phyloP scores from a whole-genome alignment of 345 rosid species.

The Hypericum perforatum region DNA sequence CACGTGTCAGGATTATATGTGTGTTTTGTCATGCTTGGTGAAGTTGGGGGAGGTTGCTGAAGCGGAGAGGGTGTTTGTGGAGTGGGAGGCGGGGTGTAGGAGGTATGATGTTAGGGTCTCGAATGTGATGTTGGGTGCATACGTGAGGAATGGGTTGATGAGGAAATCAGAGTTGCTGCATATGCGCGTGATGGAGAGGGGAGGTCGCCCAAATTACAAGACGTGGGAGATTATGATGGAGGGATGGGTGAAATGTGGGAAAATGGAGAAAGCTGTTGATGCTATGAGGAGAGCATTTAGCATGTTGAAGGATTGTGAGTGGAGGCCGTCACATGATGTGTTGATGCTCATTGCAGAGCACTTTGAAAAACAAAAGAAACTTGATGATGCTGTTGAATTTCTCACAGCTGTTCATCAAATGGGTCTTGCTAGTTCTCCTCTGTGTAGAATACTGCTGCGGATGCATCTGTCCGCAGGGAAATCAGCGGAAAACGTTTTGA shows the following conservation, averaged over 20 bases:
- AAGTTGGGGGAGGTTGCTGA: conserved; percentile 30
- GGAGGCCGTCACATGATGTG: conserved; percentile 41
- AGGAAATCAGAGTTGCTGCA: conserved; percentile 39
- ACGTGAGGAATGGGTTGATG: conserved; percentile 28
- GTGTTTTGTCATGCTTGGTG: conserved; percentile 39
- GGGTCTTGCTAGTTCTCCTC: conserved; percentile 38
- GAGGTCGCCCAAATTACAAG: conserved; percentile 58
- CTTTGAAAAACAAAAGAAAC: conserved; percentile 37
- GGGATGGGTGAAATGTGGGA: conserved; percentile 40
- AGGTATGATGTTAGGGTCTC: conserved; percentile 48
- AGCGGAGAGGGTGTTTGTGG: conserved; percentile 34
- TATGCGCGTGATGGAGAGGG: conserved; percentile 30
- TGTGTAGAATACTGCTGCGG: conserved; percentile 41
- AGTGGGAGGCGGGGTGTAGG: conserved; percentile 38
- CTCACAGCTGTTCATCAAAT: conserved; percentile 30
- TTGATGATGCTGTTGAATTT: conserved; percentile 37
- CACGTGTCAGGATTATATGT: conserved; percentile 43
- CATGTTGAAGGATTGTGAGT: conserved; percentile 34
- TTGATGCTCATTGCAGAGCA: conserved; percentile 36
- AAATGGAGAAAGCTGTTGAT: conserved; percentile 45
- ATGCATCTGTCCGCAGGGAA: conserved; percentile 28
- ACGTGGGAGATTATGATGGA: conserved; percentile 74
- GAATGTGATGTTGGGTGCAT: conserved; percentile 54
- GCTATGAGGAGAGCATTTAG: conserved; percentile 40
- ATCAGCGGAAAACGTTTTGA: conserved; percentile 30